A percentile compares a stretch with the other conserved stretches of the same genome.
These are phyloP conservation scores for Cladorrhinum samala DNA, from an alignment of 495 filamentous ascomycete genomes.

Conservation along the genomic window DNA sequence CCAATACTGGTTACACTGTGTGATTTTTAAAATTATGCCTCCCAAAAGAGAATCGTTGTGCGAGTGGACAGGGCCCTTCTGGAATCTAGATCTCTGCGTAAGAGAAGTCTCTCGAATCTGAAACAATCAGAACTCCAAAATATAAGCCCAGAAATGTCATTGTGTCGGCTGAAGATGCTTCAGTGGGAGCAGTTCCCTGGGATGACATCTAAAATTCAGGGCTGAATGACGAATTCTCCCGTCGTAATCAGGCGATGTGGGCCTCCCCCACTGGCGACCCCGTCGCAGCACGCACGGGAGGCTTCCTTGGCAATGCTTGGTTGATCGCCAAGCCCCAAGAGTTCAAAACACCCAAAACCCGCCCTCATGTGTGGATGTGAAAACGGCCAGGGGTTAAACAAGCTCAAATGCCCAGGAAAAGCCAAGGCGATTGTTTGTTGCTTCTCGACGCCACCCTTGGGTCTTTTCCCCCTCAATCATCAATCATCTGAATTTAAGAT, in stretches of 20 bases:
- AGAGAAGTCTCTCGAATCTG: too few species aligned
- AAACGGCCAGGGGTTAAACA: not conserved
- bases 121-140: too few species aligned
- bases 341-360: slow-evolving; percentile 1
- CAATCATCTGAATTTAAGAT: not conserved
- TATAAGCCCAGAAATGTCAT: too few species aligned
- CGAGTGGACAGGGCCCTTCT: too few species aligned
- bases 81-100: too few species aligned
- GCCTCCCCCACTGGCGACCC: not conserved
- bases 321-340: not conserved
- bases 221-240: too few species aligned
- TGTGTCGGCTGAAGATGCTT: not conserved
- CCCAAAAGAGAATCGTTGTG: too few species aligned
- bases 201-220: too few species aligned
- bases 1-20: too few species aligned
- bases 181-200: not conserved
- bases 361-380: not conserved
- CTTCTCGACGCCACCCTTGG: not conserved
- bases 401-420: slow-evolving; percentile 11
- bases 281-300: not conserved
- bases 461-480: too few species aligned
- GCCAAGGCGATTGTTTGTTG: not conserved
- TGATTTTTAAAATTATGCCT: too few species aligned
- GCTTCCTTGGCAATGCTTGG: slow-evolving; percentile 11
- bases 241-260: too few species aligned